Conservation (phyloP, 2,329 filamentous ascomycete species). For the Ramularia endophylla region DNA sequence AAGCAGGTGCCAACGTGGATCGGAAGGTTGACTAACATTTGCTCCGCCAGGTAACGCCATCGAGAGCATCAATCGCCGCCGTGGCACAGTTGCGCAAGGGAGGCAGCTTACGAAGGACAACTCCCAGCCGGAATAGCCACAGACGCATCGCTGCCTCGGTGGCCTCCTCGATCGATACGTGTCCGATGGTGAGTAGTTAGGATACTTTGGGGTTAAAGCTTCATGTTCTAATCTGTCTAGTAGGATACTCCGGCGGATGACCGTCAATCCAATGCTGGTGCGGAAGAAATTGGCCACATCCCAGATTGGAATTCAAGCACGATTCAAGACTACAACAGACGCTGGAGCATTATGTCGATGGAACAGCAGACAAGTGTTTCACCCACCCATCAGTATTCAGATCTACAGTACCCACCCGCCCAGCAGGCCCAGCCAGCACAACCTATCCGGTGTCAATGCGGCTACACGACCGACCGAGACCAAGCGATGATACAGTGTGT, state of each 20-base stretch:
- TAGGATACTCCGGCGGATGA: slow-evolving; percentile 9
- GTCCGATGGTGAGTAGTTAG: slow-evolving; percentile 22
- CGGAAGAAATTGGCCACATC: slow-evolving; percentile 9
- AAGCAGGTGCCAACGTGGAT: too few species aligned
- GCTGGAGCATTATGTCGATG: slow-evolving; percentile 40
- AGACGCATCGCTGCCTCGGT: slow-evolving; percentile 9
- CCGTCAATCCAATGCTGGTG: slow-evolving; percentile 11
- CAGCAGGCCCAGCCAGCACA: slow-evolving; percentile 10
- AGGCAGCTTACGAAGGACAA: slow-evolving; percentile 26
- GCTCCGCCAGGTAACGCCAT: slow-evolving; percentile 24
- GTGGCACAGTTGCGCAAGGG: slow-evolving; percentile 30
- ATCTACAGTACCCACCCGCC: slow-evolving; percentile 41
- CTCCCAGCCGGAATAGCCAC: slow-evolving; percentile 16
- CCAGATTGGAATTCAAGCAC: slow-evolving; percentile 26
- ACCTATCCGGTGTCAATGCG: slow-evolving; percentile 51
- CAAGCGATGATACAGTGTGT: slow-evolving; percentile 58
- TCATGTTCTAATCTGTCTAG: not conserved
- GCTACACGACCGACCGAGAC: slow-evolving; percentile 47
- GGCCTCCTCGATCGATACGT: slow-evolving; percentile 24
- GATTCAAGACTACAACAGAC: slow-evolving; percentile 40
- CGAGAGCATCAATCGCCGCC: slow-evolving; percentile 30
- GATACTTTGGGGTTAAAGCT: not conserved
- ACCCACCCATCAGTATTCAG: slow-evolving; percentile 14
- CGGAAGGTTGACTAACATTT: slow-evolving; percentile 1
- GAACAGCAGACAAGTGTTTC: slow-evolving; percentile 35